Evolutionary conservation across 257 asterid species (phyloP), one percentile per base, ranked within the genome.

Genomic region (Ilex asprella): DNA sequence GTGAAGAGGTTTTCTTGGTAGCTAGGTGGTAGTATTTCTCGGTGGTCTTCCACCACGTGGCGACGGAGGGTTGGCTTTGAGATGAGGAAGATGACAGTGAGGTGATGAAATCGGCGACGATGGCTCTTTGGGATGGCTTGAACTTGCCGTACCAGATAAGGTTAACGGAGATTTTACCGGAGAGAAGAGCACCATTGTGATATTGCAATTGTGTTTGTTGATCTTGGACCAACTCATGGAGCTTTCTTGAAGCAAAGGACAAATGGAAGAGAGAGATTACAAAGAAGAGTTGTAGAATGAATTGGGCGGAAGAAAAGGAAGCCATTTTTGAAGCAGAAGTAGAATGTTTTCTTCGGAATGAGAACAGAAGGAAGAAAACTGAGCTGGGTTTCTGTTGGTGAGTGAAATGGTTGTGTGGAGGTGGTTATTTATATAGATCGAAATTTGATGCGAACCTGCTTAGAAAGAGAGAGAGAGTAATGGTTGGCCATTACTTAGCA

Each of bases 111-210:
- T 86, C 95, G 8, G 90, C 61, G 50, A 88, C 69, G 31, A 88
- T 77, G 2, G 93, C 81, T 56, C 77, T 78, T 39, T 88, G 95
- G 50, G 90, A 64, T 0, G 96, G 82, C 46, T 75, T 79, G 82
- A 85, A 85, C 9, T 81, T 78, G 12, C 95, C 94, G 65, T 87
- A 87, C 91, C 88, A 87, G 0, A 87, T 81, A 7, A 85, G 62
- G 39, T 85, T 85, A 1, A 87, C 69, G 30, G 95, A 70, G 52
- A 83, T 81, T 59, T 54, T 81, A 43, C 95, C 95, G 6, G 55
- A 60, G 11, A 87, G 87, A 14, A 87, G 94, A 16, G 83, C 31
- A 35, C 95, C 95, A 7, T 77, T 79, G 90, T 87, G 95, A 61
- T 82, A 86, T 2, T 68, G 67, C 14, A 86, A 71, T 56, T 77